A percentile compares a stretch with the other conserved stretches of the same genome.
These are phyloP conservation scores for Colletotrichum tanaceti DNA, from an alignment of 2,329 filamentous ascomycete species.

Conservation along the genomic window DNA sequence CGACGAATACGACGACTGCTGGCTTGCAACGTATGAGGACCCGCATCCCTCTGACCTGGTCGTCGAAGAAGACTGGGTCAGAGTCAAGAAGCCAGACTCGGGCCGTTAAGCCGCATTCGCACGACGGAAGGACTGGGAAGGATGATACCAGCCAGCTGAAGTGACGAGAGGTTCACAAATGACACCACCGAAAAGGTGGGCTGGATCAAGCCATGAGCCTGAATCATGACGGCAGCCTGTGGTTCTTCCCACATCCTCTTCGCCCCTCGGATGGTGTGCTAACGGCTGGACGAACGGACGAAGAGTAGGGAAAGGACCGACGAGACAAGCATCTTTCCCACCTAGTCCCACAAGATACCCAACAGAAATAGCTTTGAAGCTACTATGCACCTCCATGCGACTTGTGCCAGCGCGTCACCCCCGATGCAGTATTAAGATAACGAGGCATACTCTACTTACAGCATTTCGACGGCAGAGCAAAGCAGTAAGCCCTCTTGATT, in stretches of 20 bases:
- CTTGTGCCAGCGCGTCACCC: not conserved
- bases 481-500: not conserved
- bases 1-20: slow-evolving; percentile 36
- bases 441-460: not conserved
- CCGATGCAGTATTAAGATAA: not conserved
- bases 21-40: slow-evolving; percentile 29
- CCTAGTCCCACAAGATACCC: not conserved
- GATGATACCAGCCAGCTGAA: not conserved
- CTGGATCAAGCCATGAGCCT: not conserved
- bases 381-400: too few species aligned
- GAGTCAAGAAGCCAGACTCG: slow-evolving; percentile 21
- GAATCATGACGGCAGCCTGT: not conserved
- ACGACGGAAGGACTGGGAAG: not conserved
- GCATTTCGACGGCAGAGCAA: not conserved
- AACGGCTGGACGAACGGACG: not conserved
- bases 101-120: slow-evolving; percentile 6
- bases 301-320: not conserved
- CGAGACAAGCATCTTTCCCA: not conserved
- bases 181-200: not conserved
- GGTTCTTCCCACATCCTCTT: not conserved
- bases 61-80: slow-evolving; percentile 21
- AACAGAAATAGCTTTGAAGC: not conserved
- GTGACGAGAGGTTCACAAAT: not conserved
- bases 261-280: not conserved
- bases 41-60: slow-evolving; percentile 12